Conservation (phyloP, 495 filamentous ascomycete genomes). For the Pyronema domesticum region DNA sequence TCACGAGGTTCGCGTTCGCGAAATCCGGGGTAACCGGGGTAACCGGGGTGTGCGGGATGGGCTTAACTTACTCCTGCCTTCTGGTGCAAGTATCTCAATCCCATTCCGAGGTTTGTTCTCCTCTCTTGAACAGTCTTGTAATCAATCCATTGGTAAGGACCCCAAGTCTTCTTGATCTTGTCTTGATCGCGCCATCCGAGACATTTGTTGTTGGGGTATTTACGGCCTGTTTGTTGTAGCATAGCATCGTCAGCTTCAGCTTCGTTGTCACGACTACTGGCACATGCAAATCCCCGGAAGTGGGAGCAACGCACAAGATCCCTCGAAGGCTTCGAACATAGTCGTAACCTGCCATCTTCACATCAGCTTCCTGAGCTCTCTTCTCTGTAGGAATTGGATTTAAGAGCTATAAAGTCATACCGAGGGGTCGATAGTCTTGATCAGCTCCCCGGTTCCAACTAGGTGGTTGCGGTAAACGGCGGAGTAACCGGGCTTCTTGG, state of each 20-base stretch:
- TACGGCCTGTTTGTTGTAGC: conserved; percentile 1
- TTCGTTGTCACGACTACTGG: background rate
- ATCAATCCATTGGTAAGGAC: conserved; percentile 66
- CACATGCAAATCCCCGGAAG: conserved; percentile 5
- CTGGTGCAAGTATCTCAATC: conserved; percentile 66
- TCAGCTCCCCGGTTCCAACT: conserved; percentile 46
- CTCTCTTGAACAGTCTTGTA: conserved; percentile 65
- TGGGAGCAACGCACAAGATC: too few species aligned
- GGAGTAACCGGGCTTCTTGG: conserved; percentile 52
- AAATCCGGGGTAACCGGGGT: background rate
- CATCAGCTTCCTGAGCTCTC: background rate
- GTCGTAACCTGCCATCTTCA: conserved; percentile 13
- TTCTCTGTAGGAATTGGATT: too few species aligned
- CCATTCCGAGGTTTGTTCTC: conserved; percentile 69
- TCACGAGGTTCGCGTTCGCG: background rate
- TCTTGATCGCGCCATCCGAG: conserved; percentile 73
- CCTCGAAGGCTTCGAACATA: conserved; percentile 19
- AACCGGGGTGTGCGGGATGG: conserved; percentile 7
- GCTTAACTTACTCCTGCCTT: conserved; percentile 33
- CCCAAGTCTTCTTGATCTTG: conserved; percentile 52
- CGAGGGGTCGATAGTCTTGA: conserved; percentile 57
- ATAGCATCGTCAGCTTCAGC: too few species aligned
- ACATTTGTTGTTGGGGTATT: conserved; percentile 44
- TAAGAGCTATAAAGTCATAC: conserved; percentile 27
- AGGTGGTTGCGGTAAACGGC: conserved; percentile 71